Conservation (phyloP, 352 stramenopile species). For the Pythium myriotylum region DNA sequence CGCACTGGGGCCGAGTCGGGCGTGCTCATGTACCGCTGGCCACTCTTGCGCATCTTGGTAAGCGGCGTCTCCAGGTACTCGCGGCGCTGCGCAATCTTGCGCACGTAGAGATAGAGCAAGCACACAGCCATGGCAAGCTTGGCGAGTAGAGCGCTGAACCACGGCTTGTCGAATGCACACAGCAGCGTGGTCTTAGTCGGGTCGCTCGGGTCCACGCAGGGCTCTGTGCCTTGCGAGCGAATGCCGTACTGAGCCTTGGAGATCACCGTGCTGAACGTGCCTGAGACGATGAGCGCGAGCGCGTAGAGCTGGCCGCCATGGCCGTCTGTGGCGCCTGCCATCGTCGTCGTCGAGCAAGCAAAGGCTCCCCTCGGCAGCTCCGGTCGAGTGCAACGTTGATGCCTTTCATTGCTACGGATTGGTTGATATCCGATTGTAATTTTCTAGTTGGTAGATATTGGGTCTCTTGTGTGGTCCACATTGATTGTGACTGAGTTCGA, state of each 20-base stretch:
- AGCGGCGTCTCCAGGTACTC: conserved; percentile 72
- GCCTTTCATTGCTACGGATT: conserved; percentile 4
- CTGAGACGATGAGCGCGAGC: conserved; percentile 68
- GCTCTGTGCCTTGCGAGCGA: conserved; percentile 48
- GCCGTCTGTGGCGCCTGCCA: conserved; percentile 3
- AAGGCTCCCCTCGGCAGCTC: not conserved
- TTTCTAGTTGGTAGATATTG: conserved; percentile 5
- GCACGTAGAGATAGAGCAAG: conserved; percentile 73
- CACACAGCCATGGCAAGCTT: conserved; percentile 81
- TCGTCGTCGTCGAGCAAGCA: not conserved
- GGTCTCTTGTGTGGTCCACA: conserved; percentile 9
- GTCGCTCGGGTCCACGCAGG: conserved; percentile 47
- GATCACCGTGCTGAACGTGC: conserved; percentile 82
- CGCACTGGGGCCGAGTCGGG: conserved; percentile 47
- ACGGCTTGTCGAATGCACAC: conserved; percentile 83
- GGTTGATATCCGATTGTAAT: not conserved
- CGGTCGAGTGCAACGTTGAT: not conserved
- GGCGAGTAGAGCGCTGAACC: conserved; percentile 82
- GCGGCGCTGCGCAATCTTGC: conserved; percentile 50
- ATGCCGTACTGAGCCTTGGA: conserved; percentile 83
- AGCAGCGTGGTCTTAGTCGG: conserved; percentile 37
- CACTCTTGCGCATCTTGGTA: conserved; percentile 62
- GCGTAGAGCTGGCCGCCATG: conserved; percentile 55
- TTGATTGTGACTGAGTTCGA: not conserved
- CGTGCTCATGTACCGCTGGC: conserved; percentile 60